phyloP scores from a whole-genome alignment of 805 yeast genomes.

The Maudiozyma pseudohumilis region DNA sequence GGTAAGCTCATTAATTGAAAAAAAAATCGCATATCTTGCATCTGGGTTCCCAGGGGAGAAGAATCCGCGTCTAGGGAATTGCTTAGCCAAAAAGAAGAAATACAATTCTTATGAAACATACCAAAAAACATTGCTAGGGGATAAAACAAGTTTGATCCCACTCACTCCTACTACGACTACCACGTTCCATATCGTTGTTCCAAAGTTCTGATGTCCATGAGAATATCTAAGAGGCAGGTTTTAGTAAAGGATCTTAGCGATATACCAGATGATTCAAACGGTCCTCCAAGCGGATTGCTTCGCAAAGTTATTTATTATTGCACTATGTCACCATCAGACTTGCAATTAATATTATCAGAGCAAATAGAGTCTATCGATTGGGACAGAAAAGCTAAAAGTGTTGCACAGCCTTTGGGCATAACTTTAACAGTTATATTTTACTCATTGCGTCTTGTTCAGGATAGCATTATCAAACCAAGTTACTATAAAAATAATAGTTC shows the following conservation, averaged over 20 bases:
- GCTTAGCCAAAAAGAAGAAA: too few relatives aligned
- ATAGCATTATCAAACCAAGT: constrained; percentile 22
- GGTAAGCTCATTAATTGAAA: too few relatives aligned
- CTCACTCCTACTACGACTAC: too few relatives aligned
- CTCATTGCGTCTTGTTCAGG: constrained; percentile 21
- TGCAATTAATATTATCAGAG: constrained; percentile 17
- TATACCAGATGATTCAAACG: too few relatives aligned
- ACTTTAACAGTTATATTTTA: constrained; percentile 14
- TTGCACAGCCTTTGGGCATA: constrained; percentile 23
- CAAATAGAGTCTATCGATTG: constrained; percentile 21
- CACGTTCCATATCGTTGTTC: too few relatives aligned
- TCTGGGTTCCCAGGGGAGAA: too few relatives aligned
- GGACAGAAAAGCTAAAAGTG: constrained; percentile 19
- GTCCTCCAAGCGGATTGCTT: constrained; percentile 4
- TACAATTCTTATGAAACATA: too few relatives aligned
- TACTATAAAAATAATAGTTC: constrained; percentile 11
- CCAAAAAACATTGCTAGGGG: too few relatives aligned
- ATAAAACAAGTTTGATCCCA: too few relatives aligned
- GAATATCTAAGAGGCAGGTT: background rate
- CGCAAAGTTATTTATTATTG: constrained; percentile 4
- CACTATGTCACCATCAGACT: constrained; percentile 13
- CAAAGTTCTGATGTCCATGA: constrained; percentile 3
- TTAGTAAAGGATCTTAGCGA: too few relatives aligned
- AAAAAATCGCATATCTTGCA: too few relatives aligned
- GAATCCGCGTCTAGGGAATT: too few relatives aligned